Conservation (phyloP, 345 rosid genomes). For the Raphanus sativus region DNA sequence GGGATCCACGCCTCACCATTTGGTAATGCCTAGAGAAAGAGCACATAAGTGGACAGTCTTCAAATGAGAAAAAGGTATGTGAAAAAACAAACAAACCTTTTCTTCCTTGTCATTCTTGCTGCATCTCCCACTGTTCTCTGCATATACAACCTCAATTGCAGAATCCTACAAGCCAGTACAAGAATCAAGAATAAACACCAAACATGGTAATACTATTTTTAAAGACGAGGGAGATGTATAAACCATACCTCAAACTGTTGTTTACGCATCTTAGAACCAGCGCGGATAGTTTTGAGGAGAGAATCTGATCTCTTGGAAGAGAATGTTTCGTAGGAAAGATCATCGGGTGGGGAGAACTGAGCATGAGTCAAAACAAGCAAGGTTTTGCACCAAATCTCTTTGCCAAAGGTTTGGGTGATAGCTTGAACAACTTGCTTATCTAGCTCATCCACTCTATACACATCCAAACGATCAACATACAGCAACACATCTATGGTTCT, state of each 20-base stretch:
- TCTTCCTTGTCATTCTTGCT: slow-evolving; percentile 71
- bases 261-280: slow-evolving; percentile 60
- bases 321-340: slow-evolving; percentile 59
- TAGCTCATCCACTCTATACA: slow-evolving; percentile 87
- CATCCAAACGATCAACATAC: slow-evolving; percentile 75
- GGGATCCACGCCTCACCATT: slow-evolving; percentile 76
- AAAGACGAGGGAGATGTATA: background rate
- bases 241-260: slow-evolving; percentile 53
- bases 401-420: slow-evolving; percentile 71
- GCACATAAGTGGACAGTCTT: no score
- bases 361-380: slow-evolving; percentile 89
- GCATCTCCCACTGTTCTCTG: slow-evolving; percentile 89
- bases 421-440: slow-evolving; percentile 76
- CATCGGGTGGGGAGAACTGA: slow-evolving; percentile 81
- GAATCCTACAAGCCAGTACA: slow-evolving; percentile 44
- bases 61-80: no score
- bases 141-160: slow-evolving; percentile 57
- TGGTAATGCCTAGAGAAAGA: slow-evolving; percentile 53
- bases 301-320: slow-evolving; percentile 70
- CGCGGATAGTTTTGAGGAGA: slow-evolving; percentile 55
- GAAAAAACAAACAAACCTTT: slow-evolving; percentile 72
- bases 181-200: background rate
- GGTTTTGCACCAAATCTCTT: slow-evolving; percentile 70
- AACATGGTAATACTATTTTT: background rate
- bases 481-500: slow-evolving; percentile 74